Base-by-base conservation (phyloP, 1,139 yeast species). In the Candida anutae region DNA sequence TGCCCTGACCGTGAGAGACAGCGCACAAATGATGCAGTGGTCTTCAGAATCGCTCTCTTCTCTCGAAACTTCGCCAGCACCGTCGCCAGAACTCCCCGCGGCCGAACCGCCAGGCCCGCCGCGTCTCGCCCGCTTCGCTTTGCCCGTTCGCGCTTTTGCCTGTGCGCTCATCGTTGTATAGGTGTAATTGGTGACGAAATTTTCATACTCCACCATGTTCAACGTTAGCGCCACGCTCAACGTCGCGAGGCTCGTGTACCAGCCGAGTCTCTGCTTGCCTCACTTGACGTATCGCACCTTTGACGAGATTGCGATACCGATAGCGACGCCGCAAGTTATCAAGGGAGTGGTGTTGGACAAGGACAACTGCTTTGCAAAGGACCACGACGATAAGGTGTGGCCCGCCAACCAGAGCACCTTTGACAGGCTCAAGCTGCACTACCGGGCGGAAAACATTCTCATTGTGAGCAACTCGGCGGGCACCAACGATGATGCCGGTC, bases 391-490 rank as follows among this genome's bases (percentile, higher is more conserved):
- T 41, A 70, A 74, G 35, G 81, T 90, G 2, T 87, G 87, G 84
- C 87, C 83, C 0, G 81, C 58, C 2, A 85, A 87, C 45, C 29
- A 56, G 47, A 62, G 59, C 6, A 65, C 70, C 11, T 85, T 94
- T 93, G 54, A 60, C 5, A 45, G 50, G 17, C 60, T 88, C 30
- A 63, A 67, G 27, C 43, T 50, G 5, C 45, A 54, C 3, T 85
- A 80, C 42, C 88, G 94, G 0, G 74, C 66, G 21, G 77, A 74
- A n/a, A 63, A 66, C 16, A 49, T 88, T 14, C 58, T 87, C 19
- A 81, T 90, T 21, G 96, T 90, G 4, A 82, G 95, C 43, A 90
- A 90, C 47, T 83, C 95, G 0, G 95, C 97, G 0, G 98, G 98
- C 0, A 83, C 96, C 1, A 64, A 69, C 32, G 94, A 78, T 40